A percentile compares a stretch with the other conserved stretches of the same genome.
phyloP scores from a whole-genome alignment of 106 monocot genomes.

The Allium fistulosum region DNA sequence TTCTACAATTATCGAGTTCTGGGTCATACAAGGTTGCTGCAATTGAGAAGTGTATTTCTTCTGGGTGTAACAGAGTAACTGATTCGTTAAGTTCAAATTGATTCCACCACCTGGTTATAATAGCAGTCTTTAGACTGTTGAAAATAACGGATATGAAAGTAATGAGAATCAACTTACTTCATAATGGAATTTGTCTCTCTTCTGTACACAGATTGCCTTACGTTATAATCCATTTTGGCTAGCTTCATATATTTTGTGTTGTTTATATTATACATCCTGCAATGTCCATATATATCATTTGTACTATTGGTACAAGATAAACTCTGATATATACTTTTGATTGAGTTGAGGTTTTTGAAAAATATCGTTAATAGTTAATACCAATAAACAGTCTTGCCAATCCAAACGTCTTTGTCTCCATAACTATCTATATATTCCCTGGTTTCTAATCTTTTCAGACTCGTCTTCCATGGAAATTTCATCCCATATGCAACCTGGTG shows the following conservation, averaged over 20 bases:
- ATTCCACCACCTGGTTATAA: constrained; percentile 25
- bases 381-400: constrained; percentile 17
- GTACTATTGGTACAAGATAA: too few relatives aligned
- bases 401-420: constrained; percentile 13
- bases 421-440: constrained; percentile 9
- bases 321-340: too few relatives aligned
- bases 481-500: constrained; percentile 7
- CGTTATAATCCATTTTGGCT: constrained; percentile 27
- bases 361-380: background rate
- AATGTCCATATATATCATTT: background rate
- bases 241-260: constrained; percentile 27
- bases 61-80: constrained; percentile 9
- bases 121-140: background rate
- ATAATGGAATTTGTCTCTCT: constrained; percentile 21
- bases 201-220: constrained; percentile 11
- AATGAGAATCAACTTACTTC: constrained; percentile 8
- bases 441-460: constrained; percentile 5
- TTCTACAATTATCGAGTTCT: constrained; percentile 10
- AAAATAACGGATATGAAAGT: background rate
- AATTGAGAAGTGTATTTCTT: constrained; percentile 28
- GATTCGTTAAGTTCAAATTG: constrained; percentile 11
- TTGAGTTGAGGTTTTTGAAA: too few relatives aligned
- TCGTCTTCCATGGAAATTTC: constrained; percentile 13
- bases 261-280: constrained; percentile 28
- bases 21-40: constrained; percentile 23